Evolutionary conservation across 345 rosid species (phyloP).

Genomic region (Hibiscus trionum): DNA sequence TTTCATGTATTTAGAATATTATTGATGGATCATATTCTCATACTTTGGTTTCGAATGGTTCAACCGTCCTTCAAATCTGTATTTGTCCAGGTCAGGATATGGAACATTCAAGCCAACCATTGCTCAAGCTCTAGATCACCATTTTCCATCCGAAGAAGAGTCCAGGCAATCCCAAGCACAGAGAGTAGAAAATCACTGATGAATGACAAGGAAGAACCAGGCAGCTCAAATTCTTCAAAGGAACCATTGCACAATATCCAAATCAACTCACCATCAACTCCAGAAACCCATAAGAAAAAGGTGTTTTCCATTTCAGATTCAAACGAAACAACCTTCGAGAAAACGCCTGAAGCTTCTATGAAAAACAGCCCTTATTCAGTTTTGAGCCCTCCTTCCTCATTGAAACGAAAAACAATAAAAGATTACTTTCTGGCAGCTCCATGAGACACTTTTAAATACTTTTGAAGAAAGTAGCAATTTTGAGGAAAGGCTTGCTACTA

Average conservation of each 20-base stretch:
- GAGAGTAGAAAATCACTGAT: constrained; percentile 32
- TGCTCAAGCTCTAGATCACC: constrained; percentile 37
- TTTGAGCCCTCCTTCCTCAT: constrained; percentile 72
- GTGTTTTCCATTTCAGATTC: constrained; percentile 19
- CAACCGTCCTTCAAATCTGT: background rate
- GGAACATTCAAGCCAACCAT: constrained; percentile 49
- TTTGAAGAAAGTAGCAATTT: background rate
- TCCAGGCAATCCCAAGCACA: constrained; percentile 49
- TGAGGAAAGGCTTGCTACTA: background rate
- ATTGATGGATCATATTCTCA: background rate
- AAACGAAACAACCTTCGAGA: constrained; percentile 28
- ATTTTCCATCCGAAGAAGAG: constrained; percentile 54
- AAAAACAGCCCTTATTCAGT: constrained; percentile 73
- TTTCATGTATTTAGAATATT: too few relatives aligned
- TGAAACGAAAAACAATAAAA: constrained; percentile 75
- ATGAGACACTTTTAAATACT: constrained; percentile 3
- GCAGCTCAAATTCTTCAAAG: constrained; percentile 17
- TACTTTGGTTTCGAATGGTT: background rate
- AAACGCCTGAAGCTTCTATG: constrained; percentile 46
- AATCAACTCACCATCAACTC: constrained; percentile 21
- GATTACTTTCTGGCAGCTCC: constrained; percentile 69
- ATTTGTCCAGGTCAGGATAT: constrained; percentile 48
- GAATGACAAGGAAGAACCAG: constrained; percentile 28
- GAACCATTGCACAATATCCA: constrained; percentile 13
- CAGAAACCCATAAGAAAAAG: constrained; percentile 42